Evolutionary conservation across 768 basidiomycete genomes (phyloP).

Genomic region (Stropharia rugosoannulata): DNA sequence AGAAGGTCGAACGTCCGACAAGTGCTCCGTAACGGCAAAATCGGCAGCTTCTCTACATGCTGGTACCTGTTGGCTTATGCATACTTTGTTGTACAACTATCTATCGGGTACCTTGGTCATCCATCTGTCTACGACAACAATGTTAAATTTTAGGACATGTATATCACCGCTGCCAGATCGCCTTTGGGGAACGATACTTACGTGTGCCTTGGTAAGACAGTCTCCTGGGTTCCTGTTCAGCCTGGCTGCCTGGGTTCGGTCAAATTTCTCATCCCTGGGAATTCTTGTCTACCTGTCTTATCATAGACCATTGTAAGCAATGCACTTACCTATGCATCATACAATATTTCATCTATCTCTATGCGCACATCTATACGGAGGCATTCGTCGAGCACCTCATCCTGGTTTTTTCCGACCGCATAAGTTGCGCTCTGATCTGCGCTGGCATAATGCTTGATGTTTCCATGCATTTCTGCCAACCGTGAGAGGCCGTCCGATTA

Average conservation of each 20-base stretch:
- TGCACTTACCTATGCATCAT: too few relatives aligned
- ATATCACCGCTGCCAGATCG: conserved; percentile 9
- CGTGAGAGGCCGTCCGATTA: conserved; percentile 15
- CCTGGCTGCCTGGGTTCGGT: too few relatives aligned
- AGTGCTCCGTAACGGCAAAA: too few relatives aligned
- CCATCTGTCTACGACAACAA: background rate
- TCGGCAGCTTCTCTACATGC: too few relatives aligned
- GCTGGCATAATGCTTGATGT: conserved; percentile 17
- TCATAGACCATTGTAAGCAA: too few relatives aligned
- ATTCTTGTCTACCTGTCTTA: too few relatives aligned
- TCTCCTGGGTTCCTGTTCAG: background rate
- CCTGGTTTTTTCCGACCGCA: conserved; percentile 16
- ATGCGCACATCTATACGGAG: background rate
- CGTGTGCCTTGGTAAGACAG: background rate
- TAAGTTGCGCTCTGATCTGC: conserved; percentile 17
- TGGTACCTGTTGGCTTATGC: too few relatives aligned
- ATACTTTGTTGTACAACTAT: background rate
- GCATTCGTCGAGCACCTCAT: background rate
- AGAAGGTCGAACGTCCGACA: too few relatives aligned
- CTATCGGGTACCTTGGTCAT: background rate
- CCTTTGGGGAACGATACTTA: conserved; percentile 2
- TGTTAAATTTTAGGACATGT: background rate
- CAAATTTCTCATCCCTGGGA: too few relatives aligned
- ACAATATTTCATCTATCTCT: too few relatives aligned
- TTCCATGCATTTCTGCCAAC: conserved; percentile 18